Evolutionary conservation across 2,329 filamentous ascomycete genomes (phyloP), one percentile per base, ranked within the genome.

Genomic region (Penicillium vulpinum): DNA sequence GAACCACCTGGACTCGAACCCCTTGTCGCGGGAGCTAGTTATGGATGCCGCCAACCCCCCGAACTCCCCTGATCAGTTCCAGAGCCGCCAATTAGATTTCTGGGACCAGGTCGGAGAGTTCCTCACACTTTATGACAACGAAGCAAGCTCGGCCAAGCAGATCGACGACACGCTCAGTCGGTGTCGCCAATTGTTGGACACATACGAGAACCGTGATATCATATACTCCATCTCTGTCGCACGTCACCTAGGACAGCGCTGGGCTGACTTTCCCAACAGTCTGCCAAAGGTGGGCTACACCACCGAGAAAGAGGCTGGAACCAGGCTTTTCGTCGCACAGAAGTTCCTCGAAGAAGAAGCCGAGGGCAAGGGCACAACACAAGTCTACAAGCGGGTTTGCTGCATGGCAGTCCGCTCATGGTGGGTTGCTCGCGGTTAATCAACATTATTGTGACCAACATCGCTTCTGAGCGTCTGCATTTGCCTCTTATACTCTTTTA

Each of bases 141-240:
- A 82, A 46, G 77, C 82, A 6, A 74, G 75, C 57, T 73, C 67
- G 56, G 77, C 76, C 56, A 85, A 81, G 64, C 80, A 83, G 52
- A 84, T 91, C 35, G 88, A 92, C 51, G 82, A 86, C 26, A 83
- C 85, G 1, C 78, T 96, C 29, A 75, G 74, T 5, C 81, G 82
- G 50, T 84, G 91, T 73, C 86, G 91, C 31, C 82, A 82, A 54
- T 80, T 93, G 22, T 81, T 96, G 13, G 89, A 91, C 64, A 88
- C 88, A 46, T 84, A 88, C 24, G 92, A 97, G 76, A 94, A 93
- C 67, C 86, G 92, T 51, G 92, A 97, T 71, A 88, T 96, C 18
- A 84, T 97, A 55, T 96, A 96, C 75, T 94, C 90, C 0, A 88
- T 96, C 62, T 90, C 90, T 9, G 85, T 96, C 54, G 86, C 89